Evolutionary conservation across 441 rosid species (phyloP), one percentile per base, ranked within the genome.

Genomic region (Adansonia madagascariensis): DNA sequence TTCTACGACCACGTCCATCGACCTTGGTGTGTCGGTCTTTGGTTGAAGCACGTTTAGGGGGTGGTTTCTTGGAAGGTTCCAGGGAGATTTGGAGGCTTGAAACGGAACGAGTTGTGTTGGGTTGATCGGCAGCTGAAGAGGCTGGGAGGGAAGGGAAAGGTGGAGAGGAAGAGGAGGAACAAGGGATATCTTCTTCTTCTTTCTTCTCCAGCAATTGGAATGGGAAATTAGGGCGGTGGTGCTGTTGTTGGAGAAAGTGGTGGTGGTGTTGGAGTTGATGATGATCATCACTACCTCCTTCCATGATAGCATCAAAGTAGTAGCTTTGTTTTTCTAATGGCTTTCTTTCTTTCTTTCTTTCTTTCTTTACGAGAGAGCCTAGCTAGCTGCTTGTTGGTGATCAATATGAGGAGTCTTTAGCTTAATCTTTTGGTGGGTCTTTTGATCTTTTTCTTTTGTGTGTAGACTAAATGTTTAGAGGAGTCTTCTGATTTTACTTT

Each of bases 1-100:
- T 94, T 76, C 98, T 83, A 49, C 98, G 86, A 27, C 98, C 98
- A 62, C 98, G 90, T 35, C 98, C 98, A 15, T 94, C 98, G 10
- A 94, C 98, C 78, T 94, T 94, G 0, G 98, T 94, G 85, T 94
- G 98, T 10, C 98, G 88, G 75, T 94, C 98, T 60, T 94, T 94
- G 4, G 98, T 91, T 0, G 98, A 94, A 0, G 98, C 87, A 47
- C 98, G 83, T 80, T 94, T 94, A 0, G 94, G 90, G 17, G 97
- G 89, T 0, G 91, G 89, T 67, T 92, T 95, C 80, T 92, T 93
- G 31, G 92, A 55, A 0, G 82, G 46, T 15, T 83, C 84, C 0
- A 85, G 77, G 31, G 88, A 43, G 79, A 82, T 68, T 73, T 83
- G 89, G 70, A 77, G 90, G 67, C 53, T 59, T 72, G 83, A 43